phyloP scores from a whole-genome alignment of 2,329 filamentous ascomycete species.

The Epichloe brachyelytri region DNA sequence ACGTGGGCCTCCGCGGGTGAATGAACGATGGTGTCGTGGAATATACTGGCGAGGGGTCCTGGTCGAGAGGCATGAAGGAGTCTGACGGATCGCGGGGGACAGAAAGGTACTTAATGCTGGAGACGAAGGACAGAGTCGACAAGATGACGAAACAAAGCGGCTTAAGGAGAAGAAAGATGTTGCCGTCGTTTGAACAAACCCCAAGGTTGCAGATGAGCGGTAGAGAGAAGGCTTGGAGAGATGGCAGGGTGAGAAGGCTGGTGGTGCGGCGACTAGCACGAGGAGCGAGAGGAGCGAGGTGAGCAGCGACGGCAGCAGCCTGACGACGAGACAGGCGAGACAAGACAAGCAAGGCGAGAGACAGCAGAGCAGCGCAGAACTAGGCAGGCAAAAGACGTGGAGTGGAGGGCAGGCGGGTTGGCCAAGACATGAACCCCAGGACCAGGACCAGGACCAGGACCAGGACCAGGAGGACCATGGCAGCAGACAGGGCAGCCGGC shows the following conservation, averaged over 20 bases:
- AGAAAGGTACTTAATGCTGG: not conserved
- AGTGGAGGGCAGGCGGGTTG: slow-evolving; percentile 1
- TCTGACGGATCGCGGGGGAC: not conserved
- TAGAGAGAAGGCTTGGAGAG: slow-evolving; percentile 4
- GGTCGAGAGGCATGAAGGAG: slow-evolving; percentile 4
- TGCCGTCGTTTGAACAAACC: slow-evolving; percentile 1
- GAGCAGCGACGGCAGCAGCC: slow-evolving; percentile 1
- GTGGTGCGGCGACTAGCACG: slow-evolving; percentile 4
- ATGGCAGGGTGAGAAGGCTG: slow-evolving; percentile 5
- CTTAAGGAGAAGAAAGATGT: not conserved
- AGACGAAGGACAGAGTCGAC: not conserved
- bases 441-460: slow-evolving; percentile 3
- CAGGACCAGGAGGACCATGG: slow-evolving; percentile 1
- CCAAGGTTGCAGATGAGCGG: slow-evolving; percentile 1
- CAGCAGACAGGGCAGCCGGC: slow-evolving; percentile 1
- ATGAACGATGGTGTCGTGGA: slow-evolving; percentile 4
- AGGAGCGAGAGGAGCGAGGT: not conserved
- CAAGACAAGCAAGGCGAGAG: not conserved
- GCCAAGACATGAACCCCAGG: slow-evolving; percentile 5
- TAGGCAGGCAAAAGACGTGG: not conserved
- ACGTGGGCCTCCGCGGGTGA: slow-evolving; percentile 1
- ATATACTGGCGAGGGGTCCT: not conserved
- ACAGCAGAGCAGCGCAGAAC: slow-evolving; percentile 1
- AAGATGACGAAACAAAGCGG: not conserved
- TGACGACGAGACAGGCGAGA: not conserved